These are phyloP conservation scores for Sinapis alba DNA, from an alignment of 441 rosid species.

Conservation along the genomic window DNA sequence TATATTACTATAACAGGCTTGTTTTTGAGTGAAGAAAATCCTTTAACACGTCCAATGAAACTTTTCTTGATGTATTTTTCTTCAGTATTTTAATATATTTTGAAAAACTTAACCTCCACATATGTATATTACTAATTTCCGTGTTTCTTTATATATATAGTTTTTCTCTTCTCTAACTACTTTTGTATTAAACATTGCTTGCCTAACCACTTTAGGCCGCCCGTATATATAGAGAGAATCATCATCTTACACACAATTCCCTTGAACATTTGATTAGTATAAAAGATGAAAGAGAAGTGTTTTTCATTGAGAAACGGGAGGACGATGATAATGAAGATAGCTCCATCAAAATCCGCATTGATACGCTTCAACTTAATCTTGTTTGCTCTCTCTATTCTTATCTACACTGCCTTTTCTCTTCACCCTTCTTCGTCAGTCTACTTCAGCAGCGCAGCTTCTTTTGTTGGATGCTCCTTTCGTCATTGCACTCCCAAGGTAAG, in stretches of 20 bases:
- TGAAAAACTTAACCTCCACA: constrained; percentile 12
- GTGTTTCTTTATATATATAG: constrained; percentile 1
- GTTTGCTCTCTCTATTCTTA: constrained; percentile 62
- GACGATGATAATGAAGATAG: constrained; percentile 46
- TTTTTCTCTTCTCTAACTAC: constrained; percentile 11
- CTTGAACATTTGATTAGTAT: constrained; percentile 11
- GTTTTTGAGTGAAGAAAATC: constrained; percentile 42
- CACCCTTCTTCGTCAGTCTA: constrained; percentile 65
- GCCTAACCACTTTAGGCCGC: not conserved
- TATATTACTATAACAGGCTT: constrained; percentile 22
- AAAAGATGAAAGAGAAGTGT: constrained; percentile 54
- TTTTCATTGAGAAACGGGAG: constrained; percentile 22
- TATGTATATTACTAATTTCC: not conserved
- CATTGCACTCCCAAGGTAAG: constrained; percentile 96
- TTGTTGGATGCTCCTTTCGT: constrained; percentile 70
- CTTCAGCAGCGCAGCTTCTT: constrained; percentile 62
- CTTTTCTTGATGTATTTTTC: constrained; percentile 24
- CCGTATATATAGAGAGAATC: constrained; percentile 14
- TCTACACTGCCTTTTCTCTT: constrained; percentile 57
- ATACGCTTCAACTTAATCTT: constrained; percentile 71
- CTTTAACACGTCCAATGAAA: constrained; percentile 34
- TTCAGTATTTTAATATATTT: not conserved
- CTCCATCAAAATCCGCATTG: constrained; percentile 65
- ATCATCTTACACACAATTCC: not conserved
- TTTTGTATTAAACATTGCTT: not conserved